Percentiles rank a stretch among this genome's conserved stretches.
Conservation (phyloP, 139 green algal species). For the Diplosphaera chodatii region DNA sequence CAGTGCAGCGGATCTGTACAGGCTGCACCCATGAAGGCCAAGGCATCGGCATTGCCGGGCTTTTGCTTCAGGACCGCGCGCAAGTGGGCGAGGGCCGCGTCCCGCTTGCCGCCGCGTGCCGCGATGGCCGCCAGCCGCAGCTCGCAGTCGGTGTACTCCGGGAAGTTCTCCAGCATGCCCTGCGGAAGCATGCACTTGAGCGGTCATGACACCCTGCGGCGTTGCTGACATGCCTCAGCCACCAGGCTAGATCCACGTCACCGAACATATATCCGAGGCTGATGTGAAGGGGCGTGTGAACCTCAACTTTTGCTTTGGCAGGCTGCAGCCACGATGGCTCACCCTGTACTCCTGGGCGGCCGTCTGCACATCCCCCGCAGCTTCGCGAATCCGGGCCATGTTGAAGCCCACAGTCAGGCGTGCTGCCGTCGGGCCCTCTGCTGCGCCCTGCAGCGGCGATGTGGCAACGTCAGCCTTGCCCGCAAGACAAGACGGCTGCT, state of each 20-base stretch:
- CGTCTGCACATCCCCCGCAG: constrained; percentile 37
- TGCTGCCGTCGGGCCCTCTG: neutral
- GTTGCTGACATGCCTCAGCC: no score
- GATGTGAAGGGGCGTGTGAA: no score
- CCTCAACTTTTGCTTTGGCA: no score
- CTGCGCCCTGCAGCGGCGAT: neutral
- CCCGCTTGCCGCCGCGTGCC: constrained; percentile 9
- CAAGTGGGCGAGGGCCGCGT: constrained; percentile 31
- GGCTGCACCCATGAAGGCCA: constrained; percentile 55
- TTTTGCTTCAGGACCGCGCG: constrained; percentile 10
- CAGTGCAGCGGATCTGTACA: no score
- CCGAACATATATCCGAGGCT: no score
- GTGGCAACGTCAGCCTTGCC: neutral
- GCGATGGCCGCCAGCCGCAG: constrained; percentile 76
- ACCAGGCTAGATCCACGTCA: no score
- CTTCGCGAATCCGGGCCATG: constrained; percentile 67
- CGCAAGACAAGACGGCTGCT: no score
- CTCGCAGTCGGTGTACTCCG: constrained; percentile 76
- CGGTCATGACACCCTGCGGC: no score
- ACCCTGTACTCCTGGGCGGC: constrained; percentile 51
- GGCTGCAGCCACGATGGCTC: no score
- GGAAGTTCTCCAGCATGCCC: constrained; percentile 53
- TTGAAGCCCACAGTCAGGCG: constrained; percentile 78
- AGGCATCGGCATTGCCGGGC: constrained; percentile 41
- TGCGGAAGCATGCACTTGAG: constrained; percentile 11